Percentiles rank a stretch among this genome's conserved stretches.
phyloP scores from a whole-genome alignment of 2,329 filamentous ascomycete species.

The Fusarium drepaniforme region DNA sequence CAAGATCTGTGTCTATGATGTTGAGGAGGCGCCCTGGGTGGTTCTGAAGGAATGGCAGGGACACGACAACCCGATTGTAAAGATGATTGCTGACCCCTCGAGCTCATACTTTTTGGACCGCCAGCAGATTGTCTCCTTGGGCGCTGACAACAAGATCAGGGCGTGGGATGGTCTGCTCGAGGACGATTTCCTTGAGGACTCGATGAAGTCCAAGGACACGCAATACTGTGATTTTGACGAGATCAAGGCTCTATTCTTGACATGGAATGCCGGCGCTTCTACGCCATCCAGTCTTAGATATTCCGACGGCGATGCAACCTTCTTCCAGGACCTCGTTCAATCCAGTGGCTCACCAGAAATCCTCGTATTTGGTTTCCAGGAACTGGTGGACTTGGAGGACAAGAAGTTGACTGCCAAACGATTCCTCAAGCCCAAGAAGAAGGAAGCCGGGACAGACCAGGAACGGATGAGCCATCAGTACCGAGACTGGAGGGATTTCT shows the following conservation, averaged over 20 bases:
- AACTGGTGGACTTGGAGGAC: conserved; percentile 97
- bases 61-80: conserved; percentile 85
- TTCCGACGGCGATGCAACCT: conserved; percentile 76
- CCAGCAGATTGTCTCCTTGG: conserved; percentile 86
- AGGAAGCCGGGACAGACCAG: conserved; percentile 81
- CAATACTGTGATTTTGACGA: conserved; percentile 90
- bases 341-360: conserved; percentile 87
- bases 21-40: conserved; percentile 83
- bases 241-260: conserved; percentile 83
- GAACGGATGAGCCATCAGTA: conserved; percentile 98
- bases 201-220: conserved; percentile 86
- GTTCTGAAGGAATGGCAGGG: conserved; percentile 96
- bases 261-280: conserved; percentile 97
- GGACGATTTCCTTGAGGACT: conserved; percentile 92
- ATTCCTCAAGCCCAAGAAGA: conserved; percentile 92
- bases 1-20: conserved; percentile 93
- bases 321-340: conserved; percentile 84
- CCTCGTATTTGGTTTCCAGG: conserved; percentile 95
- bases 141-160: conserved; percentile 85
- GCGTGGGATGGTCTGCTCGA: conserved; percentile 94
- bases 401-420: conserved; percentile 98
- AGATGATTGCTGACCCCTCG: conserved; percentile 81
- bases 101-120: conserved; percentile 89
- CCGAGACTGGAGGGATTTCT: conserved; percentile 93
- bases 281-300: conserved; percentile 87